Evolutionary conservation across 192 early-diverging fungal species (phyloP).

Genomic region (Backusella luteola): DNA sequence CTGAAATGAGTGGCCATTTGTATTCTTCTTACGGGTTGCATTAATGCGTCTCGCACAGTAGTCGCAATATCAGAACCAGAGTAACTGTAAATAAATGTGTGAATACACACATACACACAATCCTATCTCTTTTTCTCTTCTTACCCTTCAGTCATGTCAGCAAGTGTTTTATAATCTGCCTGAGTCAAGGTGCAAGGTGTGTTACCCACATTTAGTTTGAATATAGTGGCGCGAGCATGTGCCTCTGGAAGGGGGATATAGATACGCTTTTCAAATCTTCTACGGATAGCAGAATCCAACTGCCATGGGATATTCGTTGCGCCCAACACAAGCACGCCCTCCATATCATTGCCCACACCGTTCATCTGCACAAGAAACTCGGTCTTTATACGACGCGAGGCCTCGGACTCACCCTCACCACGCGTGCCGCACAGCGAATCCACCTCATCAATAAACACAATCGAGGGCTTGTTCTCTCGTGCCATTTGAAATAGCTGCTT

Average conservation of each 20-base stretch:
- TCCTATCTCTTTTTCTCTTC: not conserved
- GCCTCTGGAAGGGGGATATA: slow-evolving; percentile 96
- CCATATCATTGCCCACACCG: slow-evolving; percentile 94
- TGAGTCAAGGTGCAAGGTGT: slow-evolving; percentile 79
- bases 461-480: slow-evolving; percentile 88
- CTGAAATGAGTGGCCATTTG: slow-evolving; percentile 93
- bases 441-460: slow-evolving; percentile 99
- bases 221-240: slow-evolving; percentile 86
- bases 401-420: slow-evolving; percentile 98
- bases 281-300: slow-evolving; percentile 88
- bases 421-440: slow-evolving; percentile 94
- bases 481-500: slow-evolving; percentile 95
- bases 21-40: slow-evolving; percentile 96
- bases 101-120: not conserved
- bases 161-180: slow-evolving; percentile 75
- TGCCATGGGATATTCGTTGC: slow-evolving; percentile 99
- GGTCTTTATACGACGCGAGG: slow-evolving; percentile 93
- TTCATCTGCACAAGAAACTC: slow-evolving; percentile 99
- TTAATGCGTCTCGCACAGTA: slow-evolving; percentile 93
- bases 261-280: slow-evolving; percentile 96
- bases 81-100: not conserved
- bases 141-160: slow-evolving; percentile 81
- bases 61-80: slow-evolving; percentile 72
- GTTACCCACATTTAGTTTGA: slow-evolving; percentile 88
- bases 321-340: slow-evolving; percentile 92